Base-by-base conservation (phyloP, 176 grass and related monocot species). In the Raddia guianensis region DNA sequence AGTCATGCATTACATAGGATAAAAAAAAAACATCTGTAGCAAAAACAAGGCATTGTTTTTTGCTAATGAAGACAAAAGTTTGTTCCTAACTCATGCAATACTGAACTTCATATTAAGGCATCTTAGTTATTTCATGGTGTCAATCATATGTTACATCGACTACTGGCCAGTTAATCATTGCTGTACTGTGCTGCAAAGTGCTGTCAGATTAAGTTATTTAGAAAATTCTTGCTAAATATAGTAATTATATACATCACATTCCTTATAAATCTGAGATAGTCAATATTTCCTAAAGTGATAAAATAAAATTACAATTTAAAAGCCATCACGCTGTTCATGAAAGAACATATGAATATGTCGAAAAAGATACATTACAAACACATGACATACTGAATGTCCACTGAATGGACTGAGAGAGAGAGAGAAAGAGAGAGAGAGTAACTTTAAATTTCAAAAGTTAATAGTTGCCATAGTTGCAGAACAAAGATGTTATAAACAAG, bases 381-480 rank as follows among this genome's bases (percentile, higher is more conserved):
- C 18, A 85, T 50, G 2, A 0, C 7, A 76, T 60, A 78, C 15
- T 64, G 48, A 61, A 67, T 53, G 20, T 12, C 49, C 80, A 68
- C 51, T 80, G 48, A 48, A 74, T 75, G 53, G 33, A 72, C 15
- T 64, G 44, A 80, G 54, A 70, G 40, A 68, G 43, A 48, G 35
- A 68, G 44, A 80, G 54, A 70, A 40, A 68, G 43, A 48, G 35
- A 68, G 16, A 16, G 62, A 27, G 27, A 27, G 0, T 27, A 27
- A 1, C 27, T 59, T 15, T 12, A 70, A 70, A 76, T 73, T 55
- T 66, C 5, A 66, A 34, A 46, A n/a, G 52, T 9, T 7, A 14
- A 62, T 80, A 33, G 75, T 75, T 61, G 53, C 15, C 72, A 82
- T 66, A 75, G 45, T 33, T 70, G 35, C 40, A 44, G 13, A 66